phyloP scores from a whole-genome alignment of 2,329 filamentous ascomycete genomes.

The Fusarium ramigenum region DNA sequence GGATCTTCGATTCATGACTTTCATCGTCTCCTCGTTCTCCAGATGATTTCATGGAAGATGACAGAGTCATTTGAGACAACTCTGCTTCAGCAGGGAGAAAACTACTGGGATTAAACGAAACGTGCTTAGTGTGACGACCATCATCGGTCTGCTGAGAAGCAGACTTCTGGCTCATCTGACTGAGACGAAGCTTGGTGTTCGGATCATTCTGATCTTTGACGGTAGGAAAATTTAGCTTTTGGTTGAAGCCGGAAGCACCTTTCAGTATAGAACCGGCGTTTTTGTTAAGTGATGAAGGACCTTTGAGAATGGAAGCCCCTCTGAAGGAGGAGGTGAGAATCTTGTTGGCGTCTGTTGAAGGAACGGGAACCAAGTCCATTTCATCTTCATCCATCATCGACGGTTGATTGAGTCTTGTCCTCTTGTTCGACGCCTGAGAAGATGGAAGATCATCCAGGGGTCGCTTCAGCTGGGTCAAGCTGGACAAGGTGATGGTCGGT shows the following conservation, averaged over 20 bases:
- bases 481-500: not conserved
- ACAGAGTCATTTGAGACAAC: constrained; percentile 8
- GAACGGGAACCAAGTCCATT: constrained; percentile 20
- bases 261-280: not conserved
- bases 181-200: constrained; percentile 69
- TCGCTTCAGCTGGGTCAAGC: constrained; percentile 17
- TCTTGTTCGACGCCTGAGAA: constrained; percentile 10
- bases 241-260: constrained; percentile 46
- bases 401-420: not conserved
- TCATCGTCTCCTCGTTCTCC: constrained; percentile 1
- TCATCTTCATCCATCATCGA: constrained; percentile 1
- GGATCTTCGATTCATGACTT: constrained; percentile 15
- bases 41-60: constrained; percentile 28
- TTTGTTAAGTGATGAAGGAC: not conserved
- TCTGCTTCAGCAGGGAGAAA: constrained; percentile 3
- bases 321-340: not conserved
- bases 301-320: constrained; percentile 1
- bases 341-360: constrained; percentile 1
- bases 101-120: constrained; percentile 34
- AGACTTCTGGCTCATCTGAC: constrained; percentile 63
- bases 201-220: constrained; percentile 80
- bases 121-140: constrained; percentile 34
- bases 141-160: constrained; percentile 61
- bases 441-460: not conserved
- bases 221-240: constrained; percentile 71